Base-by-base conservation (phyloP, 352 stramenopile genomes). In the Vaucheria bursata region DNA sequence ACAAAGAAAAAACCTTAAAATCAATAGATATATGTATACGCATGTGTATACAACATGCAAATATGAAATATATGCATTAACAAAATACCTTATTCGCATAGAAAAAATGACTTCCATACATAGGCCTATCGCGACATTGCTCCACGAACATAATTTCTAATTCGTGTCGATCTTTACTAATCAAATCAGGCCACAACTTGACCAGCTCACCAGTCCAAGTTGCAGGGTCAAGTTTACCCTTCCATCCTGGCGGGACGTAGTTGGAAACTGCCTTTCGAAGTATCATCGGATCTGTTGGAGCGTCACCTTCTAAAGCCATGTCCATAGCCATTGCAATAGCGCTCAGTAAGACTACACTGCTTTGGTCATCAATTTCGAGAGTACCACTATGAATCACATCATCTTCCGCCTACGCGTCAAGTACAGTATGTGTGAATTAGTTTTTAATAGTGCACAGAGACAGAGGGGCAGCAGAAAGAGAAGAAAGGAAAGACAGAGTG, bases 91-190 rank as follows among this genome's bases (percentile, higher is more conserved):
- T 81, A 39, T 79, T 67, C 71, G 73, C 72, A 77, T 87, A 82
- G 85, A 97, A 97, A 80, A 94, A 94, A 78, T 90, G 85, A 25
- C 87, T 87, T 36, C 92, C 92, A 77, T 94, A 96, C 37, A 77
- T 81, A 64, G 65, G 65, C 72, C 72, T 6, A 52, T 81, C 76
- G 12, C 76, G 37, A 38, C 76, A 81, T 70, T 81, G 76, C 70
- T 81, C 76, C 18, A 81, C 76, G 35, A 81, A 81, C 32, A 81
- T 66, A 29, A 81, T 81, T 70, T 81, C 76, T 29, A 81, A 33
- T 70, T 81, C 76, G 49, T 81, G 76, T 8, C 74, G 64, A 35
- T 81, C 76, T 37, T 81, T 81, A 70, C 39, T 74, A 70, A 81
- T 79, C 37, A 81, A 70, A 70, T 81, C 76, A 73, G 76, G 76